A percentile compares a stretch with the other conserved stretches of the same genome.
These are phyloP conservation scores for Penicillium egyptiacum DNA, from an alignment of 495 filamentous ascomycete genomes.

Conservation along the genomic window DNA sequence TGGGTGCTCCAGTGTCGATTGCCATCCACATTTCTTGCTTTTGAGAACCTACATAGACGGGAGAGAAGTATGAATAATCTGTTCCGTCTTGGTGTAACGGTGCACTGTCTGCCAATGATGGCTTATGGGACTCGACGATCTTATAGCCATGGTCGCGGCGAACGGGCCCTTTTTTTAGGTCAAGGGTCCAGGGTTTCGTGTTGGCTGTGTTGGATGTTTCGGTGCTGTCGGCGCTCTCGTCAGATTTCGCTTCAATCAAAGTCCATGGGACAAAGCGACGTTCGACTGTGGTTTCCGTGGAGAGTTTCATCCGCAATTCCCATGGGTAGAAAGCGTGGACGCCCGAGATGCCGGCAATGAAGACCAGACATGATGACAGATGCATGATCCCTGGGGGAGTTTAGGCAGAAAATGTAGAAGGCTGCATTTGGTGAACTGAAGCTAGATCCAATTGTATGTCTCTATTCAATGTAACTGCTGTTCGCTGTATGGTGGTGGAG, in stretches of 20 bases:
- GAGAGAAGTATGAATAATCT: constrained; percentile 75
- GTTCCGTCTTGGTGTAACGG: constrained; percentile 72
- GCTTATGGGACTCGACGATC: constrained; percentile 54
- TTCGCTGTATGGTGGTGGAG: neutral
- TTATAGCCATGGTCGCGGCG: constrained; percentile 54
- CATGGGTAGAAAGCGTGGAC: constrained; percentile 41
- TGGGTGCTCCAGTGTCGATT: constrained; percentile 74
- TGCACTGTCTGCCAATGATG: constrained; percentile 56
- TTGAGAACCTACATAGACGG: constrained; percentile 64
- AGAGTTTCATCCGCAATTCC: constrained; percentile 19
- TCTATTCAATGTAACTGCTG: neutral
- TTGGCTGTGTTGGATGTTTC: constrained; percentile 1
- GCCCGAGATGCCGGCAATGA: constrained; percentile 27
- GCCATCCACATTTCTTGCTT: constrained; percentile 67
- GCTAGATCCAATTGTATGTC: neutral
- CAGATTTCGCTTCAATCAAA: constrained; percentile 15
- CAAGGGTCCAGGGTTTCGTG: constrained; percentile 26
- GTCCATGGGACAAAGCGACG: constrained; percentile 42
- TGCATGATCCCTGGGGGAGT: constrained; percentile 37
- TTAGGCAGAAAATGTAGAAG: constrained; percentile 13
- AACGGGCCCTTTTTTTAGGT: constrained; percentile 33
- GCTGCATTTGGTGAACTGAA: constrained; percentile 24
- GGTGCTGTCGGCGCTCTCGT: constrained; percentile 15
- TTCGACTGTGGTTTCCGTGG: constrained; percentile 9
- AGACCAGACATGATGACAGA: constrained; percentile 33